Percentiles rank a stretch among this genome's conserved stretches.
phyloP scores from a whole-genome alignment of 2,329 filamentous ascomycete genomes.

The Pseudogymnoascus sp. region DNA sequence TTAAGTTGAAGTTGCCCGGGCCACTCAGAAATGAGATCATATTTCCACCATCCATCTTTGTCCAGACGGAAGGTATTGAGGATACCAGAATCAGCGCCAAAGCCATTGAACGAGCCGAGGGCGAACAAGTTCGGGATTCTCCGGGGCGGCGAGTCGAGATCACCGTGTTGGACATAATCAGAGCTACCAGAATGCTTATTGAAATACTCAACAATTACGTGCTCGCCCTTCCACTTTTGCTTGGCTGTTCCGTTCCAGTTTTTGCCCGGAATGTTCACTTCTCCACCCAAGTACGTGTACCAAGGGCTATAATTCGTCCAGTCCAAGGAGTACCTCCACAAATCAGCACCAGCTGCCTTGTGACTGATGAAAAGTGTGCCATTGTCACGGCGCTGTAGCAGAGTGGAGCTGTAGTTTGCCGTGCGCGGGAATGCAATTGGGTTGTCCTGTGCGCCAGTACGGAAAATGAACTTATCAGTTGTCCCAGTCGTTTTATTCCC shows the following conservation, averaged over 20 bases:
- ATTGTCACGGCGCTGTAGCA: conserved; percentile 36
- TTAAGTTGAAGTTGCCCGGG: conserved; percentile 53
- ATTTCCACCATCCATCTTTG: conserved; percentile 45
- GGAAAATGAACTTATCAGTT: conserved; percentile 52
- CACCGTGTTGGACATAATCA: conserved; percentile 51
- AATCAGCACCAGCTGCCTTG: conserved; percentile 50
- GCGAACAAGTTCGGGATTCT: conserved; percentile 56
- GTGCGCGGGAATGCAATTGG: conserved; percentile 47
- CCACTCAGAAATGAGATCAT: conserved; percentile 55
- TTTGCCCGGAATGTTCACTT: conserved; percentile 39
- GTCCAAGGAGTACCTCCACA: conserved; percentile 32
- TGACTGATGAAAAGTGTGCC: conserved; percentile 41
- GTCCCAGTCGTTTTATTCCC: conserved; percentile 25
- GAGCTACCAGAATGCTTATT: conserved; percentile 50
- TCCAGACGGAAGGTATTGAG: conserved; percentile 44
- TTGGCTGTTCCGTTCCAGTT: conserved; percentile 49
- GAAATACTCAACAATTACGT: conserved; percentile 56
- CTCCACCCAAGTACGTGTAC: conserved; percentile 44
- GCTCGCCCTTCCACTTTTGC: conserved; percentile 52
- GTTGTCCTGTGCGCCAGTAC: conserved; percentile 48
- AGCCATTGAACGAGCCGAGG: conserved; percentile 55
- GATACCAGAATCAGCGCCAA: conserved; percentile 53
- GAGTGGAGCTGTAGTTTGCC: conserved; percentile 48
- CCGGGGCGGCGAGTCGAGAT: conserved; percentile 38
- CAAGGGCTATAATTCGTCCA: conserved; percentile 37